Conservation (phyloP, 2,329 filamentous ascomycete species). For the Apiospora saccharicola region DNA sequence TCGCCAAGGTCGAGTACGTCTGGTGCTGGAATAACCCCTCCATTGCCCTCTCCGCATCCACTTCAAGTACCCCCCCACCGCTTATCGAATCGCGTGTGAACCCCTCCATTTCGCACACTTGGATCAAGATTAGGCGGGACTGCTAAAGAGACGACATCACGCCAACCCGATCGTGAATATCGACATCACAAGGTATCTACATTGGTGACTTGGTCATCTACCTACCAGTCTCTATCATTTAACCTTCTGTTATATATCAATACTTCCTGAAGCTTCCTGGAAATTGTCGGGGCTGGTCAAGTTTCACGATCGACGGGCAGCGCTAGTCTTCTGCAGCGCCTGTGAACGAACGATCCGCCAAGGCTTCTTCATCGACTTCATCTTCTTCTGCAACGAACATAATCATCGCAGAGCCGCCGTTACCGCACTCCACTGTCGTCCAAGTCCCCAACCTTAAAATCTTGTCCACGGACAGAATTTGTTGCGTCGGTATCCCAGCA, state of each 20-base stretch:
- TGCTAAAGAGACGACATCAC: constrained; percentile 3
- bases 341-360: neutral
- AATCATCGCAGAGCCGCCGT: constrained; percentile 16
- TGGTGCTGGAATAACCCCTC: constrained; percentile 2
- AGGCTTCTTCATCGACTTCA: neutral
- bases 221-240: neutral
- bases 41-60: constrained; percentile 8
- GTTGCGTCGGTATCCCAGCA: neutral
- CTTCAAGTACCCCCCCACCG: neutral
- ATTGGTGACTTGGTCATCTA: neutral
- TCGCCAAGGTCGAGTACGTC: neutral
- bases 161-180: neutral
- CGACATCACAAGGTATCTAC: neutral
- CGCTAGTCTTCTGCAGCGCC: neutral
- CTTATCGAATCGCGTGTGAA: constrained; percentile 17
- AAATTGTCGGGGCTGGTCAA: neutral
- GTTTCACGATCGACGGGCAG: constrained; percentile 21
- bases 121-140: constrained; percentile 21
- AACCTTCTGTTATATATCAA: neutral
- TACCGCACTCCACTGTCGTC: constrained; percentile 6
- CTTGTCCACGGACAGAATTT: constrained; percentile 3
- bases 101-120: constrained; percentile 12
- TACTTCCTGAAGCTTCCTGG: neutral
- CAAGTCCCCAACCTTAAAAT: constrained; percentile 12
- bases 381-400: constrained; percentile 15